Evolutionary conservation across 2,329 filamentous ascomycete species (phyloP).

Genomic region (Trichoderma koningiopsis): DNA sequence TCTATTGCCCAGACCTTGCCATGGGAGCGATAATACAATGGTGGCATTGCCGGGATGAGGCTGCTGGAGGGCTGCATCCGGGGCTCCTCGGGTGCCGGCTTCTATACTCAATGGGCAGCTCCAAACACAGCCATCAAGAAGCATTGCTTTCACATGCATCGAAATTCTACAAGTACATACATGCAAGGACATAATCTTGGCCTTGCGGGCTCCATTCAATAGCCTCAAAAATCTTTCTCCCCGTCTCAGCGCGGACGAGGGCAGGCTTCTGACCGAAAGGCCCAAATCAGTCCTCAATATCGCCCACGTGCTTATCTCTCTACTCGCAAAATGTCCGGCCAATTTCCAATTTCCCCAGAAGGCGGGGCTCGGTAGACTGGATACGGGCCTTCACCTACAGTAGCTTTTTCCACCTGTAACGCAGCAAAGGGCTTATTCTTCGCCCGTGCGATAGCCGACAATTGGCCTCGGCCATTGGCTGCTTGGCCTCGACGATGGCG

Average conservation of each 20-base stretch:
- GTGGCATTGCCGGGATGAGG: background rate
- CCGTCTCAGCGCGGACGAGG: background rate
- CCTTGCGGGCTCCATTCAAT: background rate
- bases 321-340: slow-evolving; percentile 2
- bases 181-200: background rate
- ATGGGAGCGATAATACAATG: background rate
- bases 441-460: slow-evolving; percentile 20
- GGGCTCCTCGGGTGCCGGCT: background rate
- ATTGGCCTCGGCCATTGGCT: slow-evolving; percentile 17
- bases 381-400: background rate
- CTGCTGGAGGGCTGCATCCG: background rate
- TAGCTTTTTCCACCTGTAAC: background rate
- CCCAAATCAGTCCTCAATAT: slow-evolving; percentile 16
- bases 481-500: background rate
- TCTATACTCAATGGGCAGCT: background rate
- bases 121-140: background rate
- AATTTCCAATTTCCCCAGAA: slow-evolving; percentile 11
- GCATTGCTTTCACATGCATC: background rate
- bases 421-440: background rate
- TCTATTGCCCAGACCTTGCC: background rate
- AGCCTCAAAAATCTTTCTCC: background rate
- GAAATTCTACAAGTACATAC: background rate
- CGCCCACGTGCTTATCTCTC: slow-evolving; percentile 22
- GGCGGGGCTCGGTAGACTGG: slow-evolving; percentile 20
- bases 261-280: slow-evolving; percentile 3